Base-by-base conservation (phyloP, 2,329 filamentous ascomycete species). In the Aspergillus fijiensis region DNA sequence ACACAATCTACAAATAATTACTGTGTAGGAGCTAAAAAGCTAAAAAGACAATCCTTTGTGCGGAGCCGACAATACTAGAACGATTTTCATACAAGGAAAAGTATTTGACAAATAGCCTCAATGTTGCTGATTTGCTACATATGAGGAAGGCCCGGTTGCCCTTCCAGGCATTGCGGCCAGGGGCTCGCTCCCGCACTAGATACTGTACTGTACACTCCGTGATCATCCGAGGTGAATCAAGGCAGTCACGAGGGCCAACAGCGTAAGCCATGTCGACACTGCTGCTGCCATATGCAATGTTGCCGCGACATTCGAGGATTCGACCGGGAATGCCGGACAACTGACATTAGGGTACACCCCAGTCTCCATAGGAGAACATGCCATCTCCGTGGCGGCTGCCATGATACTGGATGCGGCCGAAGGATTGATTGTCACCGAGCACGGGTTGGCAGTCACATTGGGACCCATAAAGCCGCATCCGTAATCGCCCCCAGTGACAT, bases 401-500 rank as follows among this genome's bases (percentile, higher is more conserved):
- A 31, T 42, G 9, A 61, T 55, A 23, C 47, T 57, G 6, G 52
- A 55, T 10, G 56, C 59, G 25, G 53, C 53, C 6, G 57, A 25
- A 27, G 51, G 7, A 12, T 56, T 48, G 7, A 57, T 33, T 10
- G 51, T 58, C 14, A 31, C 55, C n/a, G 59, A 53, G 55, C 55
- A 64, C 14, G 61, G 59, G 35, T 49, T 50, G 39, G 57, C 49
- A 11, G 59, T 61, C n/a, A 59, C 51, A 16, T 19, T 23, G 4
- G 60, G 54, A 27, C 39, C 51, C 45, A 61, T 21, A 14, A 27
- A 9, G 35, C 35, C 51, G 16, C 51, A 54, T 3, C 1, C 35
- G 2, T 21, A 23, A 25, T 23, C 35, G 3, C 1, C 6, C n/a
- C 23, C 0, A 31, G 35, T 54, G 2, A 54, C 35, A n/a, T 54